Evolutionary conservation across 2,329 filamentous ascomycete genomes (phyloP).

Genomic region (Pseudogymnoascus sp.): DNA sequence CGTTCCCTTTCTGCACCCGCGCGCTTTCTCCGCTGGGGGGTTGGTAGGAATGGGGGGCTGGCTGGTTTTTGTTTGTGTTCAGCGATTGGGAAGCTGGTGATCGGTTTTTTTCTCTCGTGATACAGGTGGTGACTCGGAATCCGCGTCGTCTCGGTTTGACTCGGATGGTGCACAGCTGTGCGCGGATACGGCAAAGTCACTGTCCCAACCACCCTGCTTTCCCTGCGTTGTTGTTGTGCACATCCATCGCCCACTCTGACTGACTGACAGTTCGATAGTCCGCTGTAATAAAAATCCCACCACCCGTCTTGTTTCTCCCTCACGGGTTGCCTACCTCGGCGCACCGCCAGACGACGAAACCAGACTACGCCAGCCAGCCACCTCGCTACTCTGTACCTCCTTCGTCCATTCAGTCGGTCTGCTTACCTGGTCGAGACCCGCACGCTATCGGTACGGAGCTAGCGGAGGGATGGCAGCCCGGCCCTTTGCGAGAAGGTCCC

Average conservation of each 20-base stretch:
- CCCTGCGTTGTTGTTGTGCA: background rate
- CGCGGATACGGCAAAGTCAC: background rate
- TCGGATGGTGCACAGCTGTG: background rate
- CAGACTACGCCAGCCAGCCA: background rate
- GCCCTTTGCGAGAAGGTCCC: background rate
- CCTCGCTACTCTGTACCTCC: background rate
- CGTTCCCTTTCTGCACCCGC: background rate
- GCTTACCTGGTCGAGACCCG: background rate
- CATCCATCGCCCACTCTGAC: no score
- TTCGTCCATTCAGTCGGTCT: background rate
- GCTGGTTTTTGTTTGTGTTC: background rate
- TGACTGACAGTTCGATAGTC: background rate
- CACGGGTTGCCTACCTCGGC: background rate
- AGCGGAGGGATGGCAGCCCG: background rate
- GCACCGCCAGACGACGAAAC: background rate
- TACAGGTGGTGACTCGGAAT: background rate
- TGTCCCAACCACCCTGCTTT: background rate
- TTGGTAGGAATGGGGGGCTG: no score
- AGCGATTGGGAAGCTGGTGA: background rate
- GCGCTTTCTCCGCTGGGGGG: background rate
- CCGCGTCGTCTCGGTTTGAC: background rate
- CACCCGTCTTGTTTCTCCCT: background rate
- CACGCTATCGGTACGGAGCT: background rate
- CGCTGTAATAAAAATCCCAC: no score
- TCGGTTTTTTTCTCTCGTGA: background rate